These are phyloP conservation scores for Coemansia sp. DNA, from an alignment of 192 early-diverging fungal genomes.

Conservation along the genomic window DNA sequence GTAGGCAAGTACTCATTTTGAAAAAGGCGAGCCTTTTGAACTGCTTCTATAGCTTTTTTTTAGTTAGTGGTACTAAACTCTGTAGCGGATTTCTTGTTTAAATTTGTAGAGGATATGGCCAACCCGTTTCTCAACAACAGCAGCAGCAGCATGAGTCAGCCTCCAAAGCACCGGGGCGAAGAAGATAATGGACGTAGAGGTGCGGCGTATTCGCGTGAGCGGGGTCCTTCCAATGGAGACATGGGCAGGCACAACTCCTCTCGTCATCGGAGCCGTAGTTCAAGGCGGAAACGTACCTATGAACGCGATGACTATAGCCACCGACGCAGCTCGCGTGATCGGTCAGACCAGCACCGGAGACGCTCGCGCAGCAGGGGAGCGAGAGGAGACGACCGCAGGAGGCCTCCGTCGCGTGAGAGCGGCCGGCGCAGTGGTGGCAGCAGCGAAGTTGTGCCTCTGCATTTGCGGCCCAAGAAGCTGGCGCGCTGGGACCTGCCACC, in stretches of 20 bases:
- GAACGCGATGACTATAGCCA: conserved; percentile 56
- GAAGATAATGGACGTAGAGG: background rate
- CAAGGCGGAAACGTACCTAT: conserved; percentile 55
- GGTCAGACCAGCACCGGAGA: conserved; percentile 51
- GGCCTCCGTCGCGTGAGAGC: conserved; percentile 43
- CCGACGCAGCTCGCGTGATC: conserved; percentile 30
- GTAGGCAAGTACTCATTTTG: conserved; percentile 16
- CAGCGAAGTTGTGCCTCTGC: conserved; percentile 68
- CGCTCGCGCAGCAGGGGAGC: conserved; percentile 52
- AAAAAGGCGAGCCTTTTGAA: background rate
- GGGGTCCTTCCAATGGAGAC: conserved; percentile 4
- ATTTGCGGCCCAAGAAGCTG: conserved; percentile 76
- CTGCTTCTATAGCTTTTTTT: background rate
- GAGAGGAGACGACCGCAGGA: conserved; percentile 17
- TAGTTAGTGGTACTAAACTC: background rate
- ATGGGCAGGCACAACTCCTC: conserved; percentile 26
- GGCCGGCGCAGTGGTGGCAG: conserved; percentile 40
- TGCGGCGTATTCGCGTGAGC: conserved; percentile 10
- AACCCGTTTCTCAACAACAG: conserved; percentile 33
- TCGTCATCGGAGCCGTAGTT: conserved; percentile 48
- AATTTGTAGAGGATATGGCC: conserved; percentile 25
- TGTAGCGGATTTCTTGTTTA: background rate
- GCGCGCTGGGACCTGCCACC: conserved; percentile 94
- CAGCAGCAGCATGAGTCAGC: conserved; percentile 34
- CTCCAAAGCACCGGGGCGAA: conserved; percentile 10